Percentiles rank a stretch among this genome's conserved stretches.
Conservation (phyloP, 1,284 basidiomycete species). For the Inonotus obliquus region DNA sequence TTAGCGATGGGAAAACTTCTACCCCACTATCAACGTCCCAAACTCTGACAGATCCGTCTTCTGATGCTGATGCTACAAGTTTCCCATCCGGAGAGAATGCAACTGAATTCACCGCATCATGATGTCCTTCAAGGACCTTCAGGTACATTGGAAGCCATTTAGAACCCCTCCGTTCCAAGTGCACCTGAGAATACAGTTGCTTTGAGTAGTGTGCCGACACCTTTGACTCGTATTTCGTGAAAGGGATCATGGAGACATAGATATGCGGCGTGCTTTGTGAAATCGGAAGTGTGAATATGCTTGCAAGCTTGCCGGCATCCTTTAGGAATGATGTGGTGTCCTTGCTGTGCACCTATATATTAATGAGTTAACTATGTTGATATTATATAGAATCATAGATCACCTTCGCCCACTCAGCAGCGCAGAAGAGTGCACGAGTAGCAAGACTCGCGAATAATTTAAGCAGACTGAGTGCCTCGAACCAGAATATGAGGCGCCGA, state of each 20-base stretch:
- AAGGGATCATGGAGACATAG: slow-evolving; percentile 24
- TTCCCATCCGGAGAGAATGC: slow-evolving; percentile 16
- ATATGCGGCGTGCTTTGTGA: slow-evolving; percentile 23
- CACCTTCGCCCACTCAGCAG: not conserved
- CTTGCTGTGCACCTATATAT: too few species aligned
- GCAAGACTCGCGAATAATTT: slow-evolving; percentile 6
- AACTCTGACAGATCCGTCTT: slow-evolving; percentile 17
- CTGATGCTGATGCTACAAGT: too few species aligned
- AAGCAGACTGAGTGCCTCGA: slow-evolving; percentile 22
- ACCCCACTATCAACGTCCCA: slow-evolving; percentile 12
- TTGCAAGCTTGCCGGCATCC: slow-evolving; percentile 14
- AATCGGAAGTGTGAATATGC: slow-evolving; percentile 17
- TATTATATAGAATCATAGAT: not conserved
- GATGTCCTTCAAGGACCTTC: slow-evolving; percentile 16
- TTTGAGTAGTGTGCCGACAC: not conserved
- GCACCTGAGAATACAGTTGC: not conserved
- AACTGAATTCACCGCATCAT: slow-evolving; percentile 12
- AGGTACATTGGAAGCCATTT: not conserved
- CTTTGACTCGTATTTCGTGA: slow-evolving; percentile 18
- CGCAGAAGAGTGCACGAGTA: not conserved
- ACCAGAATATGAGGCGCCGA: slow-evolving; percentile 10
- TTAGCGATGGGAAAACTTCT: not conserved
- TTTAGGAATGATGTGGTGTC: not conserved
- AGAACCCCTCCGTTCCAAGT: not conserved
- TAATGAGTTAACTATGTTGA: too few species aligned